A percentile compares a stretch with the other conserved stretches of the same genome.
Conservation (phyloP, 208 protist species). For the Acanthamoeba comandoni region DNA sequence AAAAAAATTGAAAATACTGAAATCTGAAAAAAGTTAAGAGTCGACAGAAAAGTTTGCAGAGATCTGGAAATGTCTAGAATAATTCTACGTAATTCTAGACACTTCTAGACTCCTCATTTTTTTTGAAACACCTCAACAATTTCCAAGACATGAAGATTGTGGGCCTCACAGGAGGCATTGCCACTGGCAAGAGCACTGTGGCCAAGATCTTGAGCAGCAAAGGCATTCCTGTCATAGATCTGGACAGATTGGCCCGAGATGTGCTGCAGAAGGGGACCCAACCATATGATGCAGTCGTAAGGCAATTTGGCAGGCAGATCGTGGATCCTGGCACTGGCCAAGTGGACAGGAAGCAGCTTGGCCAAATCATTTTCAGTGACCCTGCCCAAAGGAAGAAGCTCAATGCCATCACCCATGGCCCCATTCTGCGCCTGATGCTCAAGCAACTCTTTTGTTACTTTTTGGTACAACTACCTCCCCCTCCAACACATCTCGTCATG, state of each 20-base stretch:
- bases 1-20: too few relatives aligned
- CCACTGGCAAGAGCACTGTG: constrained; percentile 55
- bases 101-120: neutral
- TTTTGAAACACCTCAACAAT: neutral
- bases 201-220: neutral
- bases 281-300: neutral
- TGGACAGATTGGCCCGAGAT: constrained; percentile 12
- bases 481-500: neutral
- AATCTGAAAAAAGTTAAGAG: too few relatives aligned
- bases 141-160: constrained; percentile 33
- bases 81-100: too few relatives aligned
- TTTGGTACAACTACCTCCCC: neutral
- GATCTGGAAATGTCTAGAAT: too few relatives aligned
- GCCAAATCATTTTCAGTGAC: constrained; percentile 5
- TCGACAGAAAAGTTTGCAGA: too few relatives aligned
- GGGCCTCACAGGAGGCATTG: constrained; percentile 28
- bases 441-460: constrained; percentile 21
- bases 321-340: neutral
- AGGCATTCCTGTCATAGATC: constrained; percentile 11
- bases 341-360: constrained; percentile 30
- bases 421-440: neutral
- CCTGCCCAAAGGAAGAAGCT: neutral
- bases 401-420: neutral
- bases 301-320: neutral
- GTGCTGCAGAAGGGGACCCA: neutral